Conservation (phyloP, 2,329 filamentous ascomycete species). For the Rhynchosporium agropyri region DNA sequence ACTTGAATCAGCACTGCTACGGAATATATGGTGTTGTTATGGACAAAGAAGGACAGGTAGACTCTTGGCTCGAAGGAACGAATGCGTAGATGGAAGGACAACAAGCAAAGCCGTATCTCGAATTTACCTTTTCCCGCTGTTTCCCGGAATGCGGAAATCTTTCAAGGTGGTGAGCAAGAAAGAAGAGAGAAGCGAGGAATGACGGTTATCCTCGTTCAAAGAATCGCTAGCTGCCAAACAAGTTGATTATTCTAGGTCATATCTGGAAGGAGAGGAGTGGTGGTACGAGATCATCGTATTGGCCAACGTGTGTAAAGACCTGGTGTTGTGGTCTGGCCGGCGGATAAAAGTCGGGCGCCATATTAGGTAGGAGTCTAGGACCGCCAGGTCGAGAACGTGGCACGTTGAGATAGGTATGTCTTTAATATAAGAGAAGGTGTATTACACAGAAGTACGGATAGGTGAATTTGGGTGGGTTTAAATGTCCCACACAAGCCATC, state of each 20-base stretch:
- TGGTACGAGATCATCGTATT: constrained; percentile 16
- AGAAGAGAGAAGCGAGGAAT: constrained; percentile 2
- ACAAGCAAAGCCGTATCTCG: not conserved
- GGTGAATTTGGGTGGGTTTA: too few species aligned
- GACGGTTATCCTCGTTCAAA: constrained; percentile 30
- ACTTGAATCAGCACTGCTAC: constrained; percentile 18
- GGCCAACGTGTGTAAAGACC: constrained; percentile 23
- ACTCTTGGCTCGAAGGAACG: not conserved
- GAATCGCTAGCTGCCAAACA: not conserved
- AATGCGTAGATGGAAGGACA: not conserved
- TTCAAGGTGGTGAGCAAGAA: not conserved
- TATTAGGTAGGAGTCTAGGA: not conserved
- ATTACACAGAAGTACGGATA: not conserved
- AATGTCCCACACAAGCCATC: too few species aligned
- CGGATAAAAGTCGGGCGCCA: constrained; percentile 24
- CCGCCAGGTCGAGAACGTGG: not conserved
- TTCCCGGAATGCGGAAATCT: not conserved
- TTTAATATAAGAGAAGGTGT: not conserved
- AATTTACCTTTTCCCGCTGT: not conserved
- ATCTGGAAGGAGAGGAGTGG: not conserved
- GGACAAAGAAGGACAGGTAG: not conserved
- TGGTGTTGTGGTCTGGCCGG: constrained; percentile 19
- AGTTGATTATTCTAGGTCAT: constrained; percentile 5
- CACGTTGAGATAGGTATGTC: not conserved
- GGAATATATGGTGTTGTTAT: constrained; percentile 5